Evolutionary conservation across 2,329 filamentous ascomycete species (phyloP).

Genomic region (Pyrenophora seminiperda): DNA sequence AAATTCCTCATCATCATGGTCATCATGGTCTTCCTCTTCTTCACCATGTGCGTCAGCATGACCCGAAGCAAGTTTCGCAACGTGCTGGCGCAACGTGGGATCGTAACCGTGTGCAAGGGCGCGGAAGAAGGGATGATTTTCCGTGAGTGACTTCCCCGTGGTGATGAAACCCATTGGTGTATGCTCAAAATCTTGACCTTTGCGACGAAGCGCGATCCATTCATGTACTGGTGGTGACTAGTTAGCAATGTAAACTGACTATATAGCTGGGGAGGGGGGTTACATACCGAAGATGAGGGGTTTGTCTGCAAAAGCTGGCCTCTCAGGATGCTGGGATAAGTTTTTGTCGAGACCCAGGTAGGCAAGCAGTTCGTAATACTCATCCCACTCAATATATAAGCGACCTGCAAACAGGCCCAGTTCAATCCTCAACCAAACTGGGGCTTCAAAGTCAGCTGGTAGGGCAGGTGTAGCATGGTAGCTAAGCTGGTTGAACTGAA

Average conservation of each 20-base stretch:
- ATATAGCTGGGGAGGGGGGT: not conserved
- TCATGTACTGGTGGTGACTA: slow-evolving; percentile 51
- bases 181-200: slow-evolving; percentile 62
- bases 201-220: slow-evolving; percentile 61
- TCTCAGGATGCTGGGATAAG: slow-evolving; percentile 3
- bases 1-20: slow-evolving; percentile 24
- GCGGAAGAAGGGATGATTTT: slow-evolving; percentile 60
- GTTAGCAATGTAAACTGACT: slow-evolving; percentile 44
- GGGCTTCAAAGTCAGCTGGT: slow-evolving; percentile 49
- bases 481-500: slow-evolving; percentile 60
- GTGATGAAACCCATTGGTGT: slow-evolving; percentile 65
- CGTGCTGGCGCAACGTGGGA: slow-evolving; percentile 13
- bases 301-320: slow-evolving; percentile 28
- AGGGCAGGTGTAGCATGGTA: slow-evolving; percentile 61
- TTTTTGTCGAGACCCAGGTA: slow-evolving; percentile 32
- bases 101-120: slow-evolving; percentile 4
- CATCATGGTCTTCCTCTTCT: slow-evolving; percentile 11
- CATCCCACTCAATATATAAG: slow-evolving; percentile 62
- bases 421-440: slow-evolving; percentile 62
- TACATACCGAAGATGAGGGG: slow-evolving; percentile 37
- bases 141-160: slow-evolving; percentile 56
- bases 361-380: slow-evolving; percentile 43
- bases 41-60: slow-evolving; percentile 8
- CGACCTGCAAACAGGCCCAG: slow-evolving; percentile 65
- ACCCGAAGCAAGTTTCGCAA: slow-evolving; percentile 16